Base-by-base conservation (phyloP, 495 filamentous ascomycete species). In the Aspergillus conjunctus region DNA sequence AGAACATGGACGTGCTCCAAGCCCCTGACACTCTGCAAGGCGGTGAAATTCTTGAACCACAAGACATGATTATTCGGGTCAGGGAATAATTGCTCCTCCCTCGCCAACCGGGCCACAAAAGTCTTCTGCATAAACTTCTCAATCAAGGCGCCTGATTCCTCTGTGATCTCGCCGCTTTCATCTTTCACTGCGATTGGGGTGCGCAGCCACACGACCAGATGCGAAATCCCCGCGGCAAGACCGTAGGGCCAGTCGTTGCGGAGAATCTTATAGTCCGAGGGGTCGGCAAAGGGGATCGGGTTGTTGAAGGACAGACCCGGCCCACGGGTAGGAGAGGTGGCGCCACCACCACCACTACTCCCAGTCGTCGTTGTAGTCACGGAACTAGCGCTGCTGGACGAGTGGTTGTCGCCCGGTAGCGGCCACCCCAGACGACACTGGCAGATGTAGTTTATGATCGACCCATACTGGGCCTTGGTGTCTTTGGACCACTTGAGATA, bases 11-110 rank as follows among this genome's bases (percentile, higher is more conserved):
- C 76, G 79, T 91, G 92, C 65, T 96, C 92, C 58, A 96, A 73
- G 7, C 85, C 83, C 53, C 88, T 78, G 51, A 97, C 91, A 71
- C 91, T 95, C 77, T 96, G 92, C 69, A 96, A 71, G n/a, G 83
- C 84, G 51, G 85, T 86, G 89, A 90, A 95, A 68, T 97, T 97
- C 82, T 96, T 96, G 69, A 96, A 96, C 90, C 91, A 97, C 65
- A 92, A 60, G 60, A 96, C 90, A 59, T 82, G 83, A 7, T 85
- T 80, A 26, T 79, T 73, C 31, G 73, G 66, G 50, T 71, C 66
- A 7, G 59, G 73, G 75, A 71, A 67, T 30, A 22, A 66, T 73
- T 4, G 74, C 66, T 43, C 34, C 61, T 73, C 70, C 67, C 54
- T 52, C 58, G 65, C 85, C 56, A 93, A 71, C 12, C 78, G 73